Evolutionary conservation across 345 rosid species (phyloP), one percentile per base, ranked within the genome.

Genomic region (Stellera chamaejasme): DNA sequence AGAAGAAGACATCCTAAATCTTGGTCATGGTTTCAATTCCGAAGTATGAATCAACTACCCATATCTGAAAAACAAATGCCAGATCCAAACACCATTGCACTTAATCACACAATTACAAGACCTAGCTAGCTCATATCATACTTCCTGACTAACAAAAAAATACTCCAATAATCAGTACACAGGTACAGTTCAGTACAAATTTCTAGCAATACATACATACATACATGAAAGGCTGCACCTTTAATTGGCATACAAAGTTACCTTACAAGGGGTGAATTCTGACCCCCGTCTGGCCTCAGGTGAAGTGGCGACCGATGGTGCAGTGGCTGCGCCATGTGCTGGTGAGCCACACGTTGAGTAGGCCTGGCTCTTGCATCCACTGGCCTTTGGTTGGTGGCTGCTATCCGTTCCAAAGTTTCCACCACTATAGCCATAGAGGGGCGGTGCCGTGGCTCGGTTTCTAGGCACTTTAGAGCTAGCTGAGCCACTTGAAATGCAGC

Each of bases 361-460:
- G 85, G 48, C 52, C 75, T 77, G 54, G 36, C 50, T 68, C 78
- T 72, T 45, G 84, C 81, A 67, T 92, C 86, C 42, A 28, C 32
- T 6, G 76, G 79, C 43, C 61, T 78, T 60, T 84, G 88, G 11
- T 71, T 73, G 7, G 59, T 63, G n/a, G 91, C 71, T 60, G 70
- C 82, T 1, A 89, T 66, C 61, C 54, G 81, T 62, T 80, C 87
- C 12, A 93, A 73, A 1, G 76, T 70, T 55, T 79, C 86, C 50
- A 84, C 75, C n/a, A 89, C 99, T 69, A 82, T 85, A 75, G 65
- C 80, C 99, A 93, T 93, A 0, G 89, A 68, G 10, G 99, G 99
- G 4, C 99, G 91, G 64, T 76, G 45, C 70, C 71, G 87, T 1
- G 79, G 96, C 47, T 93, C 96, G 0, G 73, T 11, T 67, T 59